Conservation (phyloP, 176 grass and related monocot genomes). For the Musa troglodytarum region DNA sequence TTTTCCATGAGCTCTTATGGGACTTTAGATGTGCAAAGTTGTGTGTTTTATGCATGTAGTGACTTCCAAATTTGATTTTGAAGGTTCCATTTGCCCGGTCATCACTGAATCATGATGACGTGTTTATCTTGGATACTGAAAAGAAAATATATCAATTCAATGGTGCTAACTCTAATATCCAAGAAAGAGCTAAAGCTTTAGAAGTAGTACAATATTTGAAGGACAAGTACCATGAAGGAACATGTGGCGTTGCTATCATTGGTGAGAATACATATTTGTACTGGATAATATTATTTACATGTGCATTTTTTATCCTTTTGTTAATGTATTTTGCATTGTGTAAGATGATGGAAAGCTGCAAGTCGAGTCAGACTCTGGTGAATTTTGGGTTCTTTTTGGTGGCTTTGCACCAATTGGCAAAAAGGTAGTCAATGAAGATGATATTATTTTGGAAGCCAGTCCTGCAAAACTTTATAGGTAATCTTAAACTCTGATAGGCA, state of each 20-base stretch:
- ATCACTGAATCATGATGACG: constrained; percentile 22
- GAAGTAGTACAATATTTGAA: constrained; percentile 21
- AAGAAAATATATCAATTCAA: constrained; percentile 25
- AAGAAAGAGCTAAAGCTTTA: constrained; percentile 24
- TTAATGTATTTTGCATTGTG: not conserved
- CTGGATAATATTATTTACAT: not conserved
- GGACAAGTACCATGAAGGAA: constrained; percentile 21
- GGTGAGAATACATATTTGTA: constrained; percentile 5
- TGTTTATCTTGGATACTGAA: constrained; percentile 18
- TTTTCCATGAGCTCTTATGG: not conserved
- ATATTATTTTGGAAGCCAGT: constrained; percentile 15
- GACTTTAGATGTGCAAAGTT: not conserved
- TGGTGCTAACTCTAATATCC: constrained; percentile 20
- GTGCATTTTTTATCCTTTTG: not conserved
- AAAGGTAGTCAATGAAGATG: constrained; percentile 18
- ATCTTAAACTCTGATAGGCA: not conserved
- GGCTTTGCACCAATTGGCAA: constrained; percentile 22
- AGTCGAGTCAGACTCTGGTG: constrained; percentile 19
- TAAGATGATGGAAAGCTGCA: constrained; percentile 19
- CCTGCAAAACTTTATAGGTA: constrained; percentile 21
- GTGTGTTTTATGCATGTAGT: not conserved
- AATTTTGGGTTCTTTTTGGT: constrained; percentile 29
- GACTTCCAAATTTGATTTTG: not conserved
- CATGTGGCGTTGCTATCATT: constrained; percentile 20
- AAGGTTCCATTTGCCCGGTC: constrained; percentile 21